A percentile compares a stretch with the other conserved stretches of the same genome.
Evolutionary conservation across 805 yeast genomes (phyloP).

Genomic region (Saturnispora diversa): DNA sequence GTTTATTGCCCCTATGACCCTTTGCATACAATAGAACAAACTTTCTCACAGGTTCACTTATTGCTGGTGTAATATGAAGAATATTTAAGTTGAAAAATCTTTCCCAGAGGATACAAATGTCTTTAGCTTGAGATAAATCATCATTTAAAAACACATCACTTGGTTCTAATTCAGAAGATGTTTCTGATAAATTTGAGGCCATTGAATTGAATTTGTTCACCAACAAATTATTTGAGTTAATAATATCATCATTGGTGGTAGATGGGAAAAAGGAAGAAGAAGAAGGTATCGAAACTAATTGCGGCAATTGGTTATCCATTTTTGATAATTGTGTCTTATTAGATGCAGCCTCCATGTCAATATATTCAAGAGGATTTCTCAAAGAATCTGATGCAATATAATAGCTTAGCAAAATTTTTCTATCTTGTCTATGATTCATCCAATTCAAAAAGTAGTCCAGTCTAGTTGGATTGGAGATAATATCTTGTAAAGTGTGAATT

Average conservation of each 20-base stretch:
- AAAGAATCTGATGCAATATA: slow-evolving; percentile 63
- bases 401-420: slow-evolving; percentile 44
- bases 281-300: not conserved
- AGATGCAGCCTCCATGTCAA: slow-evolving; percentile 7
- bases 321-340: not conserved
- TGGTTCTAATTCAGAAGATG: slow-evolving; percentile 20
- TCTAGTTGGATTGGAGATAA: slow-evolving; percentile 5
- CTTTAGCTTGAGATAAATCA: slow-evolving; percentile 40
- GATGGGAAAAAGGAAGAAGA: not conserved
- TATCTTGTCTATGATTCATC: slow-evolving; percentile 41
- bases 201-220: no score
- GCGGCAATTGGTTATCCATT: slow-evolving; percentile 17
- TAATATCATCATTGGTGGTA: not conserved
- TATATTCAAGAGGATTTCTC: slow-evolving; percentile 58
- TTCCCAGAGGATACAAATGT: slow-evolving; percentile 42
- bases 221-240: not conserved
- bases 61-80: slow-evolving; percentile 25
- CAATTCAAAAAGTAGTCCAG: slow-evolving; percentile 44
- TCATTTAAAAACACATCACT: slow-evolving; percentile 14
- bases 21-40: slow-evolving; percentile 22
- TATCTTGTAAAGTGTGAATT: slow-evolving; percentile 6
- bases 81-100: slow-evolving; percentile 32
- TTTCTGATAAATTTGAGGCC: slow-evolving; percentile 14
- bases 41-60: slow-evolving; percentile 30
- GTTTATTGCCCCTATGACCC: not conserved